These are phyloP conservation scores for Kregervanrija pseudodelftensis DNA, from an alignment of 805 yeast species.

Conservation along the genomic window DNA sequence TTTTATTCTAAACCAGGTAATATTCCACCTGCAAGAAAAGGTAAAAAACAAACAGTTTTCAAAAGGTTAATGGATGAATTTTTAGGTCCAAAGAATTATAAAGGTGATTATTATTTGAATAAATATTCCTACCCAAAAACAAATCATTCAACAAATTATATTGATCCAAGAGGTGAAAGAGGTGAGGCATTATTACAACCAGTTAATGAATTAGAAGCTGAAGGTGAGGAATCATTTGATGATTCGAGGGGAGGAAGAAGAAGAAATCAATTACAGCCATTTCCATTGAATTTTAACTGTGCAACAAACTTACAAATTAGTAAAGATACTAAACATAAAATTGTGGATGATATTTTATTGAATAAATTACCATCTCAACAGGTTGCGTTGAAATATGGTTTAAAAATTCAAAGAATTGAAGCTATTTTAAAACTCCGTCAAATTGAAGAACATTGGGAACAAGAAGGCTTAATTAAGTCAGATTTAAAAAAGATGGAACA, in stretches of 20 bases:
- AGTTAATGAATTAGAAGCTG: slow-evolving; percentile 10
- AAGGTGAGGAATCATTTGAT: slow-evolving; percentile 12
- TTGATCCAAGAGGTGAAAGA: slow-evolving; percentile 45
- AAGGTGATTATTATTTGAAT: slow-evolving; percentile 75
- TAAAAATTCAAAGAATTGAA: slow-evolving; percentile 80
- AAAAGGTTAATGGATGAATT: slow-evolving; percentile 62
- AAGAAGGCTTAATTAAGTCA: slow-evolving; percentile 42
- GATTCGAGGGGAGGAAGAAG: slow-evolving; percentile 7
- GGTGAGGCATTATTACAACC: slow-evolving; percentile 28
- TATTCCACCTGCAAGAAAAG: slow-evolving; percentile 29
- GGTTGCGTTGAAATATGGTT: slow-evolving; percentile 69
- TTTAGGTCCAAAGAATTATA: slow-evolving; percentile 76
- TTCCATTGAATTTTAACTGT: slow-evolving; percentile 68
- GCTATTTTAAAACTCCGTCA: slow-evolving; percentile 69
- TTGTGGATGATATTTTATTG: slow-evolving; percentile 43
- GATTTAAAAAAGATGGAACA: slow-evolving; percentile 55
- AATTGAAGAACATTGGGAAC: slow-evolving; percentile 57
- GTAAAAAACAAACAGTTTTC: slow-evolving; percentile 43
- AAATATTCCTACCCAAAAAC: slow-evolving; percentile 64
- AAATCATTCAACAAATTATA: slow-evolving; percentile 66
- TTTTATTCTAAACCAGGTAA: slow-evolving; percentile 38
- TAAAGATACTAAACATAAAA: slow-evolving; percentile 49
- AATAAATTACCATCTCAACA: slow-evolving; percentile 57
- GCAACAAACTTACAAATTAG: slow-evolving; percentile 59
- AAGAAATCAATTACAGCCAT: slow-evolving; percentile 54